Evolutionary conservation across 2,329 filamentous ascomycete genomes (phyloP).

Genomic region (Fusarium odoratissimum): DNA sequence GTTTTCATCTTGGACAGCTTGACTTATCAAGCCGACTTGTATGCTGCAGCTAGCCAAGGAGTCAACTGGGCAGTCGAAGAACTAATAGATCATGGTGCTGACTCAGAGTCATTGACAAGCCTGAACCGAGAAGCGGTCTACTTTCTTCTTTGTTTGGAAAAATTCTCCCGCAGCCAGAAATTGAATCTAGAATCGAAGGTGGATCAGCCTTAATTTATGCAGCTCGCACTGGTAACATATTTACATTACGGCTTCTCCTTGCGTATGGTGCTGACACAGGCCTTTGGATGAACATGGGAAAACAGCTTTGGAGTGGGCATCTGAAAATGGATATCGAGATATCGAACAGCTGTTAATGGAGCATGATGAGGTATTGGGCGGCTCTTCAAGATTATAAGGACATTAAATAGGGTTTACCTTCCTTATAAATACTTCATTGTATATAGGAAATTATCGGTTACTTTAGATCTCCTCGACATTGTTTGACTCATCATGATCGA

Average conservation of each 20-base stretch:
- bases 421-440: neutral
- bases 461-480: neutral
- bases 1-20: too few relatives aligned
- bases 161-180: too few relatives aligned
- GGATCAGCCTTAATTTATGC: neutral
- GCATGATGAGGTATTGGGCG: neutral
- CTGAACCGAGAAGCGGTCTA: too few relatives aligned
- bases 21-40: too few relatives aligned
- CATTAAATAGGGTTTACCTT: fast-evolving
- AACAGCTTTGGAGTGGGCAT: neutral
- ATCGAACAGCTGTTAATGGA: neutral
- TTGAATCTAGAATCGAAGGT: fast-evolving
- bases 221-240: fast-evolving
- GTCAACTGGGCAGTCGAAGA: neutral
- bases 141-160: too few relatives aligned
- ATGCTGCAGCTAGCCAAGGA: neutral
- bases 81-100: fast-evolving
- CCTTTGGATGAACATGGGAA: fast-evolving
- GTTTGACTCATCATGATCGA: fast-evolving
- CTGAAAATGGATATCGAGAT: fast-evolving
- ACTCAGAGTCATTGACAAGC: neutral
- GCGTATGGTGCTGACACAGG: neutral
- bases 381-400: fast-evolving
- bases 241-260: neutral
- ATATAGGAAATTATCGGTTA: fast-evolving